A percentile compares a stretch with the other conserved stretches of the same genome.
phyloP scores from a whole-genome alignment of 176 grass and related monocot genomes.

The Rhynchospora tenuis region DNA sequence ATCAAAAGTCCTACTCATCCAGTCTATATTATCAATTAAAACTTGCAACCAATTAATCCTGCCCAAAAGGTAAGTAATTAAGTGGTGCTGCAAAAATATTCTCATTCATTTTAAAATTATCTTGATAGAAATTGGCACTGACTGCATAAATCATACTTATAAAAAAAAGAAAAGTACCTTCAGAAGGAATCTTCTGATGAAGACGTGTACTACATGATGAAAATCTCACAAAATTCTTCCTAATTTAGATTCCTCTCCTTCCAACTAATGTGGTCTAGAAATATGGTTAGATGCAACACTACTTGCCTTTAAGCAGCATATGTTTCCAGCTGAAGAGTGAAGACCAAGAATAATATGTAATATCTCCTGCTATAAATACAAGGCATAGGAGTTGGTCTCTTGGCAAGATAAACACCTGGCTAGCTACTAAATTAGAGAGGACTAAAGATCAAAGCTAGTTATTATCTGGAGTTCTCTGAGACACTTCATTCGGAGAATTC shows the following conservation, averaged over 20 bases:
- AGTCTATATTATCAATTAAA: no score
- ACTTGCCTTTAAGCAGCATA: background rate
- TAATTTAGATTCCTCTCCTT: background rate
- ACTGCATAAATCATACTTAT: background rate
- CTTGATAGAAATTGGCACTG: background rate
- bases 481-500: background rate
- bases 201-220: background rate
- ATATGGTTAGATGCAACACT: background rate
- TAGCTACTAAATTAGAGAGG: background rate
- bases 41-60: no score
- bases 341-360: background rate
- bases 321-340: background rate
- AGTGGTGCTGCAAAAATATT: background rate
- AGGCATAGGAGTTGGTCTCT: background rate
- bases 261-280: background rate
- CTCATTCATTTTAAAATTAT: no score
- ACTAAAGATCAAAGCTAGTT: conserved; percentile 9
- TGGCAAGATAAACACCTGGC: background rate
- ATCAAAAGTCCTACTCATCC: no score
- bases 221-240: background rate
- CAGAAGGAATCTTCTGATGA: background rate
- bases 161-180: background rate
- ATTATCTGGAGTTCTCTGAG: conserved; percentile 20
- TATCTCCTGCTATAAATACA: background rate
- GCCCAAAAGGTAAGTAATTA: background rate